These are phyloP conservation scores for Stagonosporopsis cucurbitacearum DNA, from an alignment of 2,329 filamentous ascomycete genomes.

Conservation along the genomic window DNA sequence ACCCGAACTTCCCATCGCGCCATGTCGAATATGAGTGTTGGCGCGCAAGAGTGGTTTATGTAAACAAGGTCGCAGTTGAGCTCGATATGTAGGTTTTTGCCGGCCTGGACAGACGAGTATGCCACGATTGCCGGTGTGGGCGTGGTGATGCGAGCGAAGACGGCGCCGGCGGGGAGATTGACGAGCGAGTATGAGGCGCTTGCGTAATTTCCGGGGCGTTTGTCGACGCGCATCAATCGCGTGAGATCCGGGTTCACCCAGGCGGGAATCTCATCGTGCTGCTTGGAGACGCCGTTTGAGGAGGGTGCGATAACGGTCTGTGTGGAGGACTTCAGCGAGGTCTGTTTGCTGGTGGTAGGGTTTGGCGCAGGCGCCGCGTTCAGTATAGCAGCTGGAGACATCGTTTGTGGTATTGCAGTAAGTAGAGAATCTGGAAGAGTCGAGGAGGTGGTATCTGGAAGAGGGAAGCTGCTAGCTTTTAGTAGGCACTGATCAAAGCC, in stretches of 20 bases:
- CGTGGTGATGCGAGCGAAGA: conserved; percentile 58
- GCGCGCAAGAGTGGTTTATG: conserved; percentile 63
- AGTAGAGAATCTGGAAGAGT: background rate
- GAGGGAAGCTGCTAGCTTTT: conserved; percentile 15
- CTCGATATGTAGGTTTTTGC: conserved; percentile 59
- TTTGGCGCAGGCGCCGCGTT: conserved; percentile 16
- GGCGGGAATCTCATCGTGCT: conserved; percentile 32
- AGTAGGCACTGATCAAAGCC: conserved; percentile 11
- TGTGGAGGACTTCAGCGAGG: conserved; percentile 17
- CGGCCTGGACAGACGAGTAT: conserved; percentile 61
- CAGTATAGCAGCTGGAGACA: conserved; percentile 41
- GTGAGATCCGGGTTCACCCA: conserved; percentile 50
- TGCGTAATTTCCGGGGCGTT: conserved; percentile 49
- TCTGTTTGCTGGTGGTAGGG: conserved; percentile 28
- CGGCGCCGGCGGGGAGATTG: conserved; percentile 57
- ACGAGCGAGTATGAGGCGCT: conserved; percentile 58
- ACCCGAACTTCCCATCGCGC: conserved; percentile 60
- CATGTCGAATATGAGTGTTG: conserved; percentile 63
- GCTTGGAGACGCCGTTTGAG: background rate
- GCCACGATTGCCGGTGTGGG: conserved; percentile 54
- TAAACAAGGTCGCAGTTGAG: conserved; percentile 64
- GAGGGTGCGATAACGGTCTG: conserved; percentile 28
- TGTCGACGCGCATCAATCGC: conserved; percentile 49
- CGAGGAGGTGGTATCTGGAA: background rate
- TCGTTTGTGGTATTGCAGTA: conserved; percentile 6